Evolutionary conservation across 768 basidiomycete species (phyloP), one percentile per base, ranked within the genome.

Genomic region (Tulasnella sp.): DNA sequence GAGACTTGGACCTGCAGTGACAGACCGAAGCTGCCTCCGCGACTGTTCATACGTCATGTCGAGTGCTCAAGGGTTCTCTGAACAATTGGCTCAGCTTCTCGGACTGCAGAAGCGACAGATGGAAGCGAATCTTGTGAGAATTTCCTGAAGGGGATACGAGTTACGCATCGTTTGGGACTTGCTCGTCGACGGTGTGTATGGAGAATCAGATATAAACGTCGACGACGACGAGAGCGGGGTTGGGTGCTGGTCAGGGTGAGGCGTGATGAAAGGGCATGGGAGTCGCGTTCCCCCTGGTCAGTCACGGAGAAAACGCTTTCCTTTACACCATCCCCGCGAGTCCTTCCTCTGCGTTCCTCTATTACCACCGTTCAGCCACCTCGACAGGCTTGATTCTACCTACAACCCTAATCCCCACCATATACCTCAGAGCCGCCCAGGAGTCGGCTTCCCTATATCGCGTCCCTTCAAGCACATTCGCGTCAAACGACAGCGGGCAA

Each of bases 271-370:
- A 61, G 57, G 57, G 57, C 57, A 61, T 61, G 57, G 57, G 57
- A 61, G 57, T 61, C 57, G 57, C 57, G 57, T 61, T 61, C 57
- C 57, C n/a, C 57, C 57, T 61, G 57, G n/a, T 61, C 57, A 61
- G 57, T 61, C 57, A 61, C 57, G 57, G 57, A 61, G 57, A 61
- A 61, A 61, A 61, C 57, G 57, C 57, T 48, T 20, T 48, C 46
- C 46, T 61, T 61, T 61, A 61, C 57, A 29, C 57, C 57, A 61
- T 61, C 57, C 57, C 57, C 57, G 57, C 57, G 57, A 61, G 51
- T 26, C 29, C n/a, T 61, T n/a, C 20, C 55, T 57, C 55, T 57
- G 26, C 16, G 2, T n/a, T 61, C 57, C 57, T 61, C 57, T 29
- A 61, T 11, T 26, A 61, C 57, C 57, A 57, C 55, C 23, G 23